These are phyloP conservation scores for Didymella pomorum DNA, from an alignment of 2,329 filamentous ascomycete genomes.

Conservation along the genomic window DNA sequence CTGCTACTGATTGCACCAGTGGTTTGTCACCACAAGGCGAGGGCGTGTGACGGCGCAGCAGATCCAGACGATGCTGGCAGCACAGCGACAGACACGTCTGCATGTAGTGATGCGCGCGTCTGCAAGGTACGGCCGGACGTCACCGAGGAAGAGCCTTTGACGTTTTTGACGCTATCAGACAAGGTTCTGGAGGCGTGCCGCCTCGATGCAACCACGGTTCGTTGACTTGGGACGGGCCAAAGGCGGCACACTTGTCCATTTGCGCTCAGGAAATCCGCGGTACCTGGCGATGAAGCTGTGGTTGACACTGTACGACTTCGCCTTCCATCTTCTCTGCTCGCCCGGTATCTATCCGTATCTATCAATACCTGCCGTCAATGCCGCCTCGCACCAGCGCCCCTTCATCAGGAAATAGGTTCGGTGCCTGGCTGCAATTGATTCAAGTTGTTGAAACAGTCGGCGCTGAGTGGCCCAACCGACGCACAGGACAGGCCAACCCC, in stretches of 20 bases:
- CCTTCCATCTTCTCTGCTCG: constrained; percentile 9
- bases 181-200: constrained; percentile 15
- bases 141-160: constrained; percentile 17
- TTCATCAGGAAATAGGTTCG: constrained; percentile 25
- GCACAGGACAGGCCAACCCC: constrained; percentile 28
- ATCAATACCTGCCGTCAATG: constrained; percentile 25
- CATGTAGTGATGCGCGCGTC: constrained; percentile 12
- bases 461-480: constrained; percentile 27
- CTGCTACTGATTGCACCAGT: background rate
- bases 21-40: background rate
- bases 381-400: constrained; percentile 19
- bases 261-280: background rate
- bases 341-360: constrained; percentile 2
- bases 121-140: constrained; percentile 23
- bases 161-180: constrained; percentile 14
- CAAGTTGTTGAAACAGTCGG: constrained; percentile 35
- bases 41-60: background rate
- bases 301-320: constrained; percentile 13
- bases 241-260: constrained; percentile 3
- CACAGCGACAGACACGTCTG: constrained; percentile 2
- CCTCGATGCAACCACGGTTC: constrained; percentile 13
- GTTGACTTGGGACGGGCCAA: constrained; percentile 13
- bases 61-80: background rate
- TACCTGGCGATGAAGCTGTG: background rate
- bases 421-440: constrained; percentile 17